phyloP scores from a whole-genome alignment of 75 land plant genomes.

The Selaginella tamariscina region DNA sequence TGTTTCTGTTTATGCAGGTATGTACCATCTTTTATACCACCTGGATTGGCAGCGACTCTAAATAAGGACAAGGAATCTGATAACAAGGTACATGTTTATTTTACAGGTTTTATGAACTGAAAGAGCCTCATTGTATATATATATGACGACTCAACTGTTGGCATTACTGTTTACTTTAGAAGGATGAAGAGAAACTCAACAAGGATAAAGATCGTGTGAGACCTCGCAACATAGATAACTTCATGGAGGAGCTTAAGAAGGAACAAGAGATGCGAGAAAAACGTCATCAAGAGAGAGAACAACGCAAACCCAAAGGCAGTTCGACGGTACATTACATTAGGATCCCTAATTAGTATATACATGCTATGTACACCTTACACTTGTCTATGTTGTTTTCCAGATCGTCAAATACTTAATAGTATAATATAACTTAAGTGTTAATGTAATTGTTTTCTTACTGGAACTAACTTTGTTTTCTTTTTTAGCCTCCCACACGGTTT shows the following conservation, averaged over 20 bases:
- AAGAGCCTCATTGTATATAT: conserved; percentile 8
- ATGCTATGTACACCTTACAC: no score
- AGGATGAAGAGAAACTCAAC: conserved; percentile 55
- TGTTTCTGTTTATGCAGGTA: conserved; percentile 41
- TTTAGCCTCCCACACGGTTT: conserved; percentile 59
- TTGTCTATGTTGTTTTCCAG: no score
- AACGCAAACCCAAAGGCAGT: conserved; percentile 45
- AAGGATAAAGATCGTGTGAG: conserved; percentile 79
- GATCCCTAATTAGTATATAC: no score
- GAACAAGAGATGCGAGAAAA: conserved; percentile 90
- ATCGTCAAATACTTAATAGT: background rate
- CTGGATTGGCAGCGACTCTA: conserved; percentile 50
- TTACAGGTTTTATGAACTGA: conserved; percentile 2
- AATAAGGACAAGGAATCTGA: conserved; percentile 72
- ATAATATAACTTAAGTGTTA: no score
- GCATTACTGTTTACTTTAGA: conserved; percentile 30
- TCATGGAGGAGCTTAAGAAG: conserved; percentile 90
- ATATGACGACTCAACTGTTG: background rate
- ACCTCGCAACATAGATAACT: conserved; percentile 76
- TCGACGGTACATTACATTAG: conserved; percentile 19
- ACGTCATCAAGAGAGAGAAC: conserved; percentile 82
- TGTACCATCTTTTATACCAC: conserved; percentile 93
- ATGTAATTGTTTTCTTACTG: no score
- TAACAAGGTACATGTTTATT: conserved; percentile 44
- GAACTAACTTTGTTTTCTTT: background rate